A percentile compares a stretch with the other conserved stretches of the same genome.
These are phyloP conservation scores for Rhizodiscina lignyota DNA, from an alignment of 495 filamentous ascomycete genomes.

Conservation along the genomic window DNA sequence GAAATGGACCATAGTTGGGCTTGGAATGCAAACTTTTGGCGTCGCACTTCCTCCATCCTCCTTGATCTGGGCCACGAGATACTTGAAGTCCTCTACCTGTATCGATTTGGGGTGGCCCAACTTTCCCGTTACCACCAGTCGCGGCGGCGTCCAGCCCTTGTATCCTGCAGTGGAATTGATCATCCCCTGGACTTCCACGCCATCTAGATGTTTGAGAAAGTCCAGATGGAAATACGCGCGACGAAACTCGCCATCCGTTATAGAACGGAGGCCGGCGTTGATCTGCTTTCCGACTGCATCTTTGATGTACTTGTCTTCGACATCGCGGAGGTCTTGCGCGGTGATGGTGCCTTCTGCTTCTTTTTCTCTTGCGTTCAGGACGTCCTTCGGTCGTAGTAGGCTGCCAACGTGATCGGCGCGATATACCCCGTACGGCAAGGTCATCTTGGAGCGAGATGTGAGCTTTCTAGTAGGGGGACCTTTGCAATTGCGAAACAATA, in stretches of 20 bases:
- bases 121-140: conserved; percentile 12
- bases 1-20: conserved; percentile 18
- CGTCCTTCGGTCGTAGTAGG: conserved; percentile 12
- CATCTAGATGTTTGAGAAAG: conserved; percentile 12
- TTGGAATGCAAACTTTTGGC: conserved; percentile 15
- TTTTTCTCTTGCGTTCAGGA: conserved; percentile 11
- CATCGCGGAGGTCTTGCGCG: conserved; percentile 7
- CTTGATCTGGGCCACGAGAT: conserved; percentile 12
- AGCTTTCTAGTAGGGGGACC: background rate
- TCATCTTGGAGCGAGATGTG: too few relatives aligned
- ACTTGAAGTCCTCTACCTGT: conserved; percentile 15
- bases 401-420: conserved; percentile 18
- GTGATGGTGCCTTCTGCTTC: conserved; percentile 5
- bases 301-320: conserved; percentile 11
- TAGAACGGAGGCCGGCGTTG: conserved; percentile 10
- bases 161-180: conserved; percentile 5
- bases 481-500: too few relatives aligned
- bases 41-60: conserved; percentile 8
- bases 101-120: conserved; percentile 12
- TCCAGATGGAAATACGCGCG: conserved; percentile 17
- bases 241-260: conserved; percentile 16
- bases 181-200: conserved; percentile 11
- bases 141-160: conserved; percentile 13
- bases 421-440: conserved; percentile 13
- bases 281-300: conserved; percentile 12